Percentiles rank a stretch among this genome's conserved stretches.
phyloP scores from a whole-genome alignment of 352 stramenopile species.

The Phytopythium chamaehyphon region DNA sequence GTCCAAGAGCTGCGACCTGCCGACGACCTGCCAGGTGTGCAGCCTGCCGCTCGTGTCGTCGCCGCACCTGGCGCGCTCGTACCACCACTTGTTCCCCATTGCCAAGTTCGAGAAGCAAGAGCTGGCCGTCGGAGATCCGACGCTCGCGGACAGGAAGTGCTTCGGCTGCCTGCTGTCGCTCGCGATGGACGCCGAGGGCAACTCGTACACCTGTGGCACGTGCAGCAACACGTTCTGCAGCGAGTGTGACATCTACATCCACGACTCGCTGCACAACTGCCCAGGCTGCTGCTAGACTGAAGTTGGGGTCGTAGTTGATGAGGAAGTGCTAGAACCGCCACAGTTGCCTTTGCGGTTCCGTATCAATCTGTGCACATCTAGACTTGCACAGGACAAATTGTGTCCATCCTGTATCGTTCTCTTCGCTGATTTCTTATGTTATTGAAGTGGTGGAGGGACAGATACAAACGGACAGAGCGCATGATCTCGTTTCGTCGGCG shows the following conservation, averaged over 20 bases:
- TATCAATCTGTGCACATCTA: too few species aligned
- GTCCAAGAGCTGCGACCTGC: conserved; percentile 93
- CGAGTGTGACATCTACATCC: conserved; percentile 97
- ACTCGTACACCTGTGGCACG: conserved; percentile 81
- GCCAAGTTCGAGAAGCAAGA: conserved; percentile 87
- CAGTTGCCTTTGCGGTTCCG: too few species aligned
- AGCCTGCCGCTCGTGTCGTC: conserved; percentile 95
- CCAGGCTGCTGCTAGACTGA: conserved; percentile 84
- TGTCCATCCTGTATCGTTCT: neutral
- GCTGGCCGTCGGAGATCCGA: conserved; percentile 14
- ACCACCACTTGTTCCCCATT: conserved; percentile 98
- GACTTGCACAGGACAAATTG: neutral
- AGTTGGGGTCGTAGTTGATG: neutral
- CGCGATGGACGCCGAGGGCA: conserved; percentile 35
- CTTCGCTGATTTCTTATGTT: neutral
- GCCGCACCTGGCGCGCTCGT: conserved; percentile 95
- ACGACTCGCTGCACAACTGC: conserved; percentile 98
- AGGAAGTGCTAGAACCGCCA: neutral
- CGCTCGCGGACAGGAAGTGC: conserved; percentile 49
- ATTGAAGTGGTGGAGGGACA: neutral
- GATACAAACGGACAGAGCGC: neutral
- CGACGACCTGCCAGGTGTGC: conserved; percentile 95
- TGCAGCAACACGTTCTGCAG: conserved; percentile 94
- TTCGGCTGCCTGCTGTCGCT: conserved; percentile 77
- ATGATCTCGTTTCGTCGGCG: conserved; percentile 1